Evolutionary conservation across 768 basidiomycete species (phyloP), one percentile per base, ranked within the genome.

Genomic region (Brasilioporus rufonigricans): DNA sequence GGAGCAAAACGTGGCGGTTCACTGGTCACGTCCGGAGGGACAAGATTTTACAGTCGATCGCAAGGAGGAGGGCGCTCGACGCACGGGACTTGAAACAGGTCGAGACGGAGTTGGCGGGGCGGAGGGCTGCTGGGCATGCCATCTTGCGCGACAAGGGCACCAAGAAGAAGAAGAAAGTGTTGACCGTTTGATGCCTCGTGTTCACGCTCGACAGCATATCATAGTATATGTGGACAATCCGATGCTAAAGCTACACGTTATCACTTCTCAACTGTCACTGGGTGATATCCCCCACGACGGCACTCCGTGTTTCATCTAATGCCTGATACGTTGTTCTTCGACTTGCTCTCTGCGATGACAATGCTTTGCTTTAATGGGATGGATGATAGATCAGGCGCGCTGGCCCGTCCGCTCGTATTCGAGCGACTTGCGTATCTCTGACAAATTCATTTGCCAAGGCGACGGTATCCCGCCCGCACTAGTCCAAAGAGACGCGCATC

Each of bases 41-140:
- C 41, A 79, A 81, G 60, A 82, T 83, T 48, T 53, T 84, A 50
- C 73, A 75, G 52, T 73, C 74, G 44, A 79, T 84, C 36, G 77
- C 82, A 41, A 72, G 70, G 65, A 74, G 76, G 60, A 69, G 80
- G 52, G 70, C 74, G 12, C 69, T 74, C 60, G 69, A 79, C 32
- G 79, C 77, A 61, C 63, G 67, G 32, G 71, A 69, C 39, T 61
- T 80, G 53, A 63, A 73, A 52, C 70, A 68, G 58, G 72, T 73
- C 45, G 72, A 76, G 61, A 52, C 58, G 0, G 60, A 72, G 54
- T 21, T 75, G 41, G 63, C 64, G 9, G 48, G 60, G n/a, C 63
- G 62, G 46, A 59, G 70, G 38, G 52, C 55, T 26, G 52, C 64
- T 4, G 70, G 70, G 6, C 58, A 68, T 23, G 35, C 55, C 33